A percentile compares a stretch with the other conserved stretches of the same genome.
These are phyloP conservation scores for Trifolium subterraneum DNA, from an alignment of 306 rosid genomes.

Conservation along the genomic window DNA sequence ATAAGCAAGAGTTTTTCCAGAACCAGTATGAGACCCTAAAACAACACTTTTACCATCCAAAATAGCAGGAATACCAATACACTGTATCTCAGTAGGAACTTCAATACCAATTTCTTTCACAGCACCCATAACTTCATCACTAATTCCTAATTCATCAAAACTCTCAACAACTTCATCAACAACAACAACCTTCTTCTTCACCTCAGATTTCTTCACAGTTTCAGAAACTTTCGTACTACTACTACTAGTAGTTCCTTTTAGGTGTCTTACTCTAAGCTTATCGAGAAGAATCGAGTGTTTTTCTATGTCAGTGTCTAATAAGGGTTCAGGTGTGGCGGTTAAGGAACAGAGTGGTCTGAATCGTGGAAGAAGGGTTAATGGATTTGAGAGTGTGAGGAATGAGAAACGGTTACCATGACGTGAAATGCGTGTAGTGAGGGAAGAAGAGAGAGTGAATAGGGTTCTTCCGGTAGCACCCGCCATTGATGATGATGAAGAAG, in stretches of 20 bases:
- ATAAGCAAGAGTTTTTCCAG: slow-evolving; percentile 95
- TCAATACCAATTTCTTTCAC: slow-evolving; percentile 76
- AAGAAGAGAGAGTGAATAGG: slow-evolving; percentile 49
- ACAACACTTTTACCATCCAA: slow-evolving; percentile 83
- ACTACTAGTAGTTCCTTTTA: neutral
- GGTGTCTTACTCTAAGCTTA: slow-evolving; percentile 67
- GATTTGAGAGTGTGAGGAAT: slow-evolving; percentile 23
- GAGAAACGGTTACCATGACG: slow-evolving; percentile 44
- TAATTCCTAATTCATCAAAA: slow-evolving; percentile 75
- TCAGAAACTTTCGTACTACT: neutral
- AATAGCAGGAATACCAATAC: slow-evolving; percentile 85
- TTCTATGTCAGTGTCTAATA: slow-evolving; percentile 39
- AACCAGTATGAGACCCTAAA: slow-evolving; percentile 96
- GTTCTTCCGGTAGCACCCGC: slow-evolving; percentile 64
- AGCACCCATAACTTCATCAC: slow-evolving; percentile 77
- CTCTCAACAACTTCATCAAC: slow-evolving; percentile 13
- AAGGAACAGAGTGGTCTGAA: slow-evolving; percentile 69
- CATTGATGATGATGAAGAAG: slow-evolving; percentile 33
- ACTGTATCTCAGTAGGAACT: slow-evolving; percentile 93
- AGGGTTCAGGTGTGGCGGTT: slow-evolving; percentile 37
- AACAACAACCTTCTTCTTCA: slow-evolving; percentile 38
- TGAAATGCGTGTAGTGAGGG: slow-evolving; percentile 54
- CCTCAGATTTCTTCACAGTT: neutral
- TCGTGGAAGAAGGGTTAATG: slow-evolving; percentile 44
- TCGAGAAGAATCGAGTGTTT: slow-evolving; percentile 81